A percentile compares a stretch with the other conserved stretches of the same genome.
Conservation (phyloP, 768 basidiomycete species). For the Lanmaoa pseudosensibilis region DNA sequence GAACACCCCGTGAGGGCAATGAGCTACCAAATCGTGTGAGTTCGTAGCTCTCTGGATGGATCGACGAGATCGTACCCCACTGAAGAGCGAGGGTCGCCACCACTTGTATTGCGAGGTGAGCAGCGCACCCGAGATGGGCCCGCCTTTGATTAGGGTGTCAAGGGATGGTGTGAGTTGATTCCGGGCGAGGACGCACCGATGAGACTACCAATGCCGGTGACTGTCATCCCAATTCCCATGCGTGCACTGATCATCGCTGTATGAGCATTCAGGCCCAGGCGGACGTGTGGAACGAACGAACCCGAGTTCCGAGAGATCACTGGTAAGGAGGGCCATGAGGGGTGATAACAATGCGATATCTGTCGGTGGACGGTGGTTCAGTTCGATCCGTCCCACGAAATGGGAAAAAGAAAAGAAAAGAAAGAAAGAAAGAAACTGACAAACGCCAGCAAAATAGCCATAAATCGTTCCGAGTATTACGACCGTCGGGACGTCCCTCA, state of each 20-base stretch:
- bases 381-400: not conserved
- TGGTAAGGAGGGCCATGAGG: slow-evolving; percentile 44
- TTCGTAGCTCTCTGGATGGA: too few species aligned
- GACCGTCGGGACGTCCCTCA: slow-evolving; percentile 35
- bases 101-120: slow-evolving; percentile 52
- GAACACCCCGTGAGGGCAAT: slow-evolving; percentile 2
- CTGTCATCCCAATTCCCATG: slow-evolving; percentile 20
- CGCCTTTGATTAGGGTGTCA: slow-evolving; percentile 33
- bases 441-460: slow-evolving; percentile 49
- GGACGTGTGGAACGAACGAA: slow-evolving; percentile 9
- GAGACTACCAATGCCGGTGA: slow-evolving; percentile 19
- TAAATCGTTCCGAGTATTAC: slow-evolving; percentile 42
- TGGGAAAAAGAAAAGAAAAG: too few species aligned
- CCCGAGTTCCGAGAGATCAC: slow-evolving; percentile 51
- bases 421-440: slow-evolving; percentile 32
- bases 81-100: slow-evolving; percentile 55
- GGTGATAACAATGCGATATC: slow-evolving; percentile 43
- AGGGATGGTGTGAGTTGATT: not conserved
- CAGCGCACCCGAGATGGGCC: slow-evolving; percentile 57
- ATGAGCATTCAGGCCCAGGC: not conserved
- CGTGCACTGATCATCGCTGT: slow-evolving; percentile 19
- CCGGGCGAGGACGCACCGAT: slow-evolving; percentile 17
- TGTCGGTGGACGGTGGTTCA: slow-evolving; percentile 5
- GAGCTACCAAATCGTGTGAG: slow-evolving; percentile 8
- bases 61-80: slow-evolving; percentile 35